These are phyloP conservation scores for Helminthosporium solani DNA, from an alignment of 2,329 filamentous ascomycete species.

Conservation along the genomic window DNA sequence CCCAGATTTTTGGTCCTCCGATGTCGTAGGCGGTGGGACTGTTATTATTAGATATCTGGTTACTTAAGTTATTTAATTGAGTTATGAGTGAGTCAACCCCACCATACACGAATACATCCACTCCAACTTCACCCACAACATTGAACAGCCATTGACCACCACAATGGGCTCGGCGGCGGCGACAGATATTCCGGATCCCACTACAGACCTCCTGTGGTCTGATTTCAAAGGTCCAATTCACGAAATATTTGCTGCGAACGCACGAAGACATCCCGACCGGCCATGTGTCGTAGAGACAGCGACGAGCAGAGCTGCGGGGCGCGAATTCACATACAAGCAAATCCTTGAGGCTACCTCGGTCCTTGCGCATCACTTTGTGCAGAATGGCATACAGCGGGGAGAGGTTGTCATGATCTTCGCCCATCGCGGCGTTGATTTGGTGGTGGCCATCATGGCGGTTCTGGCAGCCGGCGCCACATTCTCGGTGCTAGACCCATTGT, in stretches of 20 bases:
- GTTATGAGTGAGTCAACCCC: too few species aligned
- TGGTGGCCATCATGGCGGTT: constrained; percentile 77
- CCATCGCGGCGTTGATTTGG: constrained; percentile 75
- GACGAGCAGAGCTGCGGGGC: constrained; percentile 54
- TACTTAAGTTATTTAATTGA: too few species aligned
- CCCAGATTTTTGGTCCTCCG: too few species aligned
- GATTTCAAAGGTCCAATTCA: constrained; percentile 68
- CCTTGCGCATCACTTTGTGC: constrained; percentile 74
- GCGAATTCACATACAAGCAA: constrained; percentile 78
- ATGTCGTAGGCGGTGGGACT: too few species aligned
- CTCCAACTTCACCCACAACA: constrained; percentile 8
- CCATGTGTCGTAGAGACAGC: constrained; percentile 68
- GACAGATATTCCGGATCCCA: constrained; percentile 61
- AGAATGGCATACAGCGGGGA: constrained; percentile 70
- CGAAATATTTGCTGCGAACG: constrained; percentile 68
- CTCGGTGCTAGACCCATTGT: constrained; percentile 72
- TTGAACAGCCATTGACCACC: constrained; percentile 20
- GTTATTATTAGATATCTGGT: too few species aligned
- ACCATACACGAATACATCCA: constrained; percentile 14
- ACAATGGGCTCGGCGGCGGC: constrained; percentile 29
- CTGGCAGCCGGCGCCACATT: constrained; percentile 60
- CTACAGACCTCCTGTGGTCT: constrained; percentile 66
- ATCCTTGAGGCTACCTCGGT: constrained; percentile 83
- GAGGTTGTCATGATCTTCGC: constrained; percentile 95
- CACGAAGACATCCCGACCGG: constrained; percentile 66